phyloP scores from a whole-genome alignment of 352 stramenopile genomes.

The Aphanomyces astaci region DNA sequence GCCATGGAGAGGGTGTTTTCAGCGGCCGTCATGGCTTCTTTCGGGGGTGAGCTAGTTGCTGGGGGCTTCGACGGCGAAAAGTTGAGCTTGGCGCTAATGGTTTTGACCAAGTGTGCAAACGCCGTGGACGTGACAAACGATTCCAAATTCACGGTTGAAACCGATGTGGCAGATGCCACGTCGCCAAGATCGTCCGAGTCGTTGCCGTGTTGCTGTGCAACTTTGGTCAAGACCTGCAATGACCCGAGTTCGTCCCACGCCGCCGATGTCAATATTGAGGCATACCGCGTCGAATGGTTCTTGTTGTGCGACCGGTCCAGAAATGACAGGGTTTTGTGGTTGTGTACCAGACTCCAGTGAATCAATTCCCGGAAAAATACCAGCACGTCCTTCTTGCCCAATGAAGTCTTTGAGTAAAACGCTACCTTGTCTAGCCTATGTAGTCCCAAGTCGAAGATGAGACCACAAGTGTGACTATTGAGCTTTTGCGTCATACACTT shows the following conservation, averaged over 20 bases:
- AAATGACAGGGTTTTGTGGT: not conserved
- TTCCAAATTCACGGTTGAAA: not conserved
- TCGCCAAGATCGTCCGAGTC: not conserved
- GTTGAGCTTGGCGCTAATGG: conserved; percentile 21
- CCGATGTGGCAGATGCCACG: too few species aligned
- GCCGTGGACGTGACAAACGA: conserved; percentile 18
- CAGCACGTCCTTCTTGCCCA: conserved; percentile 19
- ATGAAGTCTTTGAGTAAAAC: not conserved
- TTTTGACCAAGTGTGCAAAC: conserved; percentile 17
- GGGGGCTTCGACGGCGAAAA: conserved; percentile 29
- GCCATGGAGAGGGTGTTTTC: conserved; percentile 70
- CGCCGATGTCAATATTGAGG: conserved; percentile 9
- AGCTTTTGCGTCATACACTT: too few species aligned
- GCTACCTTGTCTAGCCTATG: conserved; percentile 15
- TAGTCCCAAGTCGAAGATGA: not conserved
- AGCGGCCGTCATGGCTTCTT: conserved; percentile 45
- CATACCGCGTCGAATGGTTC: conserved; percentile 15
- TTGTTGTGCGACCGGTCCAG: conserved; percentile 9
- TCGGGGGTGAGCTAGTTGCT: conserved; percentile 32
- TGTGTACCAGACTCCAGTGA: conserved; percentile 11
- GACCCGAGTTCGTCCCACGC: conserved; percentile 10
- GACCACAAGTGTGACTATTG: too few species aligned
- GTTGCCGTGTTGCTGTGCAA: not conserved
- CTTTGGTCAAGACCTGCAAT: not conserved
- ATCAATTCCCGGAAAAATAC: conserved; percentile 18